Base-by-base conservation (phyloP, 1,284 basidiomycete species). In the Microbotryum lychnidis-dioicae region DNA sequence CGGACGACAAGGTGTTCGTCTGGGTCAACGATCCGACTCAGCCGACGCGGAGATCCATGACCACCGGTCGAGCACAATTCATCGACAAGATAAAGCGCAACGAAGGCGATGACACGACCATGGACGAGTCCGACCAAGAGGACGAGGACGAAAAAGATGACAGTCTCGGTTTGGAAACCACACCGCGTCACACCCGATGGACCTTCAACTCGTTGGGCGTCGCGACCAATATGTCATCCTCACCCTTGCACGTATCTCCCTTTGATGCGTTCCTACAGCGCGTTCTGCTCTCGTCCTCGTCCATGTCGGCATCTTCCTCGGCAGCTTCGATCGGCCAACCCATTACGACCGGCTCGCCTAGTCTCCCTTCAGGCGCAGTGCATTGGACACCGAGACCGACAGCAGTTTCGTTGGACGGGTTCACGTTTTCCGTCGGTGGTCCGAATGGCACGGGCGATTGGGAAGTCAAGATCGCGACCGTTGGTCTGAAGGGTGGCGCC, bases 231-330 rank as follows among this genome's bases (percentile, higher is more conserved):
- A 44, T 52, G 12, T 23, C 8, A 5, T 25, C 33, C 46, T 21
- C 51, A 3, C 57, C 54, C 1, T 56, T 57, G 12, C 51, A 52
- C 7, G 33, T 42, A 42, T 52, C 48, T 29, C 33, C 60, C n/a
- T 65, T 67, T 55, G 68, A 69, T 56, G 60, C 65, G 16, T 67
- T 69, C 60, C 62, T 69, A 45, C 65, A 67, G n/a, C 63, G 65
- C 18, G 60, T 65, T 4, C 62, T 56, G 54, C 37, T 56, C n/a
- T 20, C 18, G 37, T 42, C 37, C 37, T 42, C 37, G 37, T 18
- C 37, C 37, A 42, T 14, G 12, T 16, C 3, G 37, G 37, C 14
- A 42, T 42, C 37, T 18, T 66, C 21, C 57, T 68, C 31, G 54
- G 49, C 37, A 53, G 50, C 62, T 10, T 50, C 37, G 37, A 42